Evolutionary conservation across 768 basidiomycete species (phyloP).

Genomic region (Paxillus rubicundulus): DNA sequence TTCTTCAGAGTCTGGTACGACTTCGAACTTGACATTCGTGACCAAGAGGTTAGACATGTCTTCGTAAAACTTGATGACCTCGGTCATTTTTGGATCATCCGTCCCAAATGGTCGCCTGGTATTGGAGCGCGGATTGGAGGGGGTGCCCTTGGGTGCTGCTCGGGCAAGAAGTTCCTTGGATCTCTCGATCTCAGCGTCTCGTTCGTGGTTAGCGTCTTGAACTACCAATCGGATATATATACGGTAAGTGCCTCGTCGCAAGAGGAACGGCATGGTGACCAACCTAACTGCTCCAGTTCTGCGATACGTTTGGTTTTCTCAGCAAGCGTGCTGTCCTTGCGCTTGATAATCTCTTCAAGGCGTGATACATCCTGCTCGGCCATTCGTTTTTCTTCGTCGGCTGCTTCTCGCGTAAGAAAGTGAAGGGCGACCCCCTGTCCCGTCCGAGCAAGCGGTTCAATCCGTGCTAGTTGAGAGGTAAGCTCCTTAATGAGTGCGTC

Average conservation of each 20-base stretch:
- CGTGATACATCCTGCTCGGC: constrained; percentile 48
- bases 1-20: constrained; percentile 19
- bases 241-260: constrained; percentile 1
- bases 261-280: constrained; percentile 11
- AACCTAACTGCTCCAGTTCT: constrained; percentile 50
- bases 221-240: constrained; percentile 35
- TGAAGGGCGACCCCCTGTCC: constrained; percentile 54
- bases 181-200: constrained; percentile 63
- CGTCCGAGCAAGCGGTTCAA: constrained; percentile 51
- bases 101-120: constrained; percentile 34
- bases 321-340: constrained; percentile 40
- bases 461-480: constrained; percentile 49
- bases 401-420: constrained; percentile 70
- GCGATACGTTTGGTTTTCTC: constrained; percentile 47
- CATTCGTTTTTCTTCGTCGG: constrained; percentile 61
- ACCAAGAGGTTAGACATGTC: constrained; percentile 82
- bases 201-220: constrained; percentile 49
- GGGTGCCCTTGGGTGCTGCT: constrained; percentile 39
- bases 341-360: constrained; percentile 42
- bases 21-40: constrained; percentile 52
- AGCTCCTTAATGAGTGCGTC: constrained; percentile 47
- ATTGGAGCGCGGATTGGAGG: constrained; percentile 36
- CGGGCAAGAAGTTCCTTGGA: constrained; percentile 44
- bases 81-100: constrained; percentile 57
- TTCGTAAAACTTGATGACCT: constrained; percentile 76